Conservation (phyloP, 2,329 filamentous ascomycete genomes). For the Alternaria consortialis region DNA sequence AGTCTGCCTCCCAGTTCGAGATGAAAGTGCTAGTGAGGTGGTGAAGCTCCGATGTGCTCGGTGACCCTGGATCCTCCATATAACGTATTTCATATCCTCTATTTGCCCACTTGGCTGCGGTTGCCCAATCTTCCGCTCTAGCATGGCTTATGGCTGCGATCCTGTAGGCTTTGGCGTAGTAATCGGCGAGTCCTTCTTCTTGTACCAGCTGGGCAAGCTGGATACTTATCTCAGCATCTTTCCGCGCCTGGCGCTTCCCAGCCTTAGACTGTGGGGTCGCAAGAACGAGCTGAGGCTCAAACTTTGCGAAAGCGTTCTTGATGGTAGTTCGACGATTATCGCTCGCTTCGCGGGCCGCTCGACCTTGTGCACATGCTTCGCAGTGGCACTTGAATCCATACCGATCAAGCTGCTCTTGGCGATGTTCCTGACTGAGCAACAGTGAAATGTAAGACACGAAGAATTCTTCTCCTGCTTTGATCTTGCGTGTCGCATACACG, state of each 20-base stretch:
- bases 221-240: constrained; percentile 39
- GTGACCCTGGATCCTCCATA: constrained; percentile 41
- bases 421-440: constrained; percentile 37
- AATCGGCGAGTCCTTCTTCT: constrained; percentile 47
- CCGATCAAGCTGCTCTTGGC: constrained; percentile 43
- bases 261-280: constrained; percentile 29
- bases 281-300: constrained; percentile 39
- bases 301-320: constrained; percentile 34
- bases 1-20: constrained; percentile 39
- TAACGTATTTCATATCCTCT: constrained; percentile 41
- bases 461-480: constrained; percentile 53
- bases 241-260: constrained; percentile 34
- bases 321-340: constrained; percentile 42
- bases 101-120: constrained; percentile 43
- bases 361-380: constrained; percentile 46
- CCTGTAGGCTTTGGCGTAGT: constrained; percentile 46
- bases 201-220: constrained; percentile 44
- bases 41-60: constrained; percentile 41
- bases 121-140: constrained; percentile 40
- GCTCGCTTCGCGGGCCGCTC: constrained; percentile 27
- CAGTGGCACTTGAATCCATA: constrained; percentile 52
- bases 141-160: constrained; percentile 44
- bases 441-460: constrained; percentile 52
- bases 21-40: constrained; percentile 42
- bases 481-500: constrained; percentile 49